Evolutionary conservation across 805 yeast genomes (phyloP).

Genomic region (Saturnispora diversa): DNA sequence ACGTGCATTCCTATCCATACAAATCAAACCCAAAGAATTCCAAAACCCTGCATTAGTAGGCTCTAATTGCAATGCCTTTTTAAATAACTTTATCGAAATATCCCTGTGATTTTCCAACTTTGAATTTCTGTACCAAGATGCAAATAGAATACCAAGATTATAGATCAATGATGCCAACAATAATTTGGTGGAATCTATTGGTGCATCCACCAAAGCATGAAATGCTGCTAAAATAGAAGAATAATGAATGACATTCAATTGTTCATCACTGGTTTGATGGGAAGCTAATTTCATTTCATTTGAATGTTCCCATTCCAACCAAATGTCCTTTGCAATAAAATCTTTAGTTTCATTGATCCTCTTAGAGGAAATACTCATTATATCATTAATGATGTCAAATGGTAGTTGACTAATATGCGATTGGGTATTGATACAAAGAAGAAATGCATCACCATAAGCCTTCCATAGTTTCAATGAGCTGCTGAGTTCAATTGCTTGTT

Average conservation of each 20-base stretch:
- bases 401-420: constrained; percentile 47
- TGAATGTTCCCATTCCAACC: constrained; percentile 4
- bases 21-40: constrained; percentile 76
- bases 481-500: constrained; percentile 19
- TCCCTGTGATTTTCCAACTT: constrained; percentile 29
- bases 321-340: background rate
- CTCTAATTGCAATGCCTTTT: constrained; percentile 65
- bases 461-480: constrained; percentile 58
- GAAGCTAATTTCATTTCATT: background rate
- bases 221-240: constrained; percentile 41
- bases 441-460: constrained; percentile 48
- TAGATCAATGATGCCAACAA: constrained; percentile 48
- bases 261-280: background rate
- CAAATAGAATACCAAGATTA: constrained; percentile 64
- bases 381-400: constrained; percentile 23
- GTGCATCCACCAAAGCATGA: constrained; percentile 34
- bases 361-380: constrained; percentile 14
- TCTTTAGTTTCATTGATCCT: constrained; percentile 9
- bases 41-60: constrained; percentile 64
- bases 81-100: constrained; percentile 48
- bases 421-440: constrained; percentile 47
- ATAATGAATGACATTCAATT: constrained; percentile 11
- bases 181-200: constrained; percentile 36
- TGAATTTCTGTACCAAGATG: constrained; percentile 36
- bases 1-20: constrained; percentile 52